phyloP scores from a whole-genome alignment of 148 eudicot species.

The Rhododendron williamsianum region DNA sequence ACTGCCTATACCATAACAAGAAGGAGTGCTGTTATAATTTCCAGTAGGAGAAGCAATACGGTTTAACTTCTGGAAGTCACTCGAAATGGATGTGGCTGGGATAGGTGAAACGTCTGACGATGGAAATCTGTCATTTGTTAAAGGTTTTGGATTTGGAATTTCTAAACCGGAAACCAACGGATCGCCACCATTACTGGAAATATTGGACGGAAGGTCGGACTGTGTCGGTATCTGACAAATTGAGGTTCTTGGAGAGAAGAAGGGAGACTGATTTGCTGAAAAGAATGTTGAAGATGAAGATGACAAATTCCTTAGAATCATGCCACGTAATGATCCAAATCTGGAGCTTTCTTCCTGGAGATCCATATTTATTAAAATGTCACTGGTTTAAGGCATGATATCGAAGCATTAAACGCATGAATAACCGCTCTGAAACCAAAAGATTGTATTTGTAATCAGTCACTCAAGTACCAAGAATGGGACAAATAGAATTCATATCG shows the following conservation, averaged over 20 bases:
- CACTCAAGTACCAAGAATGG: neutral
- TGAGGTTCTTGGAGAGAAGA: slow-evolving; percentile 76
- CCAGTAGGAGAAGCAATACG: slow-evolving; percentile 58
- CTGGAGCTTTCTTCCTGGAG: slow-evolving; percentile 66
- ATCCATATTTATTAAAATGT: slow-evolving; percentile 55
- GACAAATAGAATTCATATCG: neutral
- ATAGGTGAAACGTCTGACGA: slow-evolving; percentile 33
- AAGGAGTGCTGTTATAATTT: slow-evolving; percentile 39
- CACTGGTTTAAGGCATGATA: slow-evolving; percentile 17
- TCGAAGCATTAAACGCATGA: slow-evolving; percentile 30
- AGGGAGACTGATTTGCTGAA: slow-evolving; percentile 94
- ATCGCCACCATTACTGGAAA: slow-evolving; percentile 11
- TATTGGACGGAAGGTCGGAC: slow-evolving; percentile 29
- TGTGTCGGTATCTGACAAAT: slow-evolving; percentile 39
- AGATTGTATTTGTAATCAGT: slow-evolving; percentile 14
- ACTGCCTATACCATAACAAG: slow-evolving; percentile 37
- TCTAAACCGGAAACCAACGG: slow-evolving; percentile 1
- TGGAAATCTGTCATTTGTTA: slow-evolving; percentile 26
- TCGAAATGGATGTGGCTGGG: slow-evolving; percentile 39
- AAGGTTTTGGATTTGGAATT: slow-evolving; percentile 22
- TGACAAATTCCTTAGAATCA: slow-evolving; percentile 65
- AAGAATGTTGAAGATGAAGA: slow-evolving; percentile 91
- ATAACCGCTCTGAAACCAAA: slow-evolving; percentile 31
- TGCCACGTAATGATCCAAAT: slow-evolving; percentile 45
- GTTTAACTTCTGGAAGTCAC: slow-evolving; percentile 46